Percentiles rank a stretch among this genome's conserved stretches.
Conservation (phyloP, 805 yeast genomes). For the Komagataella ulmi region DNA sequence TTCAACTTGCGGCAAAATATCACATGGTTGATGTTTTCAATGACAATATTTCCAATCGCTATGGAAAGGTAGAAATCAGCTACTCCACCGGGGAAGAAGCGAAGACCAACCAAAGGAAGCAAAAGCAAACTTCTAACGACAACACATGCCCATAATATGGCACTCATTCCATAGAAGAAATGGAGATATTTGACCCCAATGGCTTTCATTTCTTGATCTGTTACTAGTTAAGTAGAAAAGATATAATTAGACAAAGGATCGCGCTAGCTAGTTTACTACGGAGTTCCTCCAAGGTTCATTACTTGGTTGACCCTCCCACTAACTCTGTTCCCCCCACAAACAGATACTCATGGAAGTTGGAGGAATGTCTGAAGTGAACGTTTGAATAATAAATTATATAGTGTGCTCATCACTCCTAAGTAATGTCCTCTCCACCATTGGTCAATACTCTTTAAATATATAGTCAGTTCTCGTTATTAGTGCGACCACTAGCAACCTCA, state of each 20-base stretch:
- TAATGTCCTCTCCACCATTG: not conserved
- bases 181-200: constrained; percentile 6
- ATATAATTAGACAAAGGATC: not conserved
- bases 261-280: not conserved
- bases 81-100: constrained; percentile 57
- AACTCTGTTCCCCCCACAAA: no score
- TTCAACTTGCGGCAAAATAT: constrained; percentile 6
- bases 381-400: not conserved
- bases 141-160: constrained; percentile 35
- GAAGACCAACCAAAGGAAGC: constrained; percentile 50
- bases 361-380: no score
- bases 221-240: not conserved
- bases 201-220: not conserved
- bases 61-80: constrained; percentile 34
- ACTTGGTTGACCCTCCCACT: no score
- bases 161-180: constrained; percentile 13
- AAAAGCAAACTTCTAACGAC: constrained; percentile 34
- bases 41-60: constrained; percentile 5
- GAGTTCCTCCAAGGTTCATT: not conserved
- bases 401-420: not conserved
- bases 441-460: not conserved
- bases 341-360: no score
- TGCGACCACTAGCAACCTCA: not conserved
- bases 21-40: constrained; percentile 11
- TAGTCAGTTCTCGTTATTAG: not conserved